Conservation (phyloP, 2,329 filamentous ascomycete species). For the Zymoseptoria ardabiliae region DNA sequence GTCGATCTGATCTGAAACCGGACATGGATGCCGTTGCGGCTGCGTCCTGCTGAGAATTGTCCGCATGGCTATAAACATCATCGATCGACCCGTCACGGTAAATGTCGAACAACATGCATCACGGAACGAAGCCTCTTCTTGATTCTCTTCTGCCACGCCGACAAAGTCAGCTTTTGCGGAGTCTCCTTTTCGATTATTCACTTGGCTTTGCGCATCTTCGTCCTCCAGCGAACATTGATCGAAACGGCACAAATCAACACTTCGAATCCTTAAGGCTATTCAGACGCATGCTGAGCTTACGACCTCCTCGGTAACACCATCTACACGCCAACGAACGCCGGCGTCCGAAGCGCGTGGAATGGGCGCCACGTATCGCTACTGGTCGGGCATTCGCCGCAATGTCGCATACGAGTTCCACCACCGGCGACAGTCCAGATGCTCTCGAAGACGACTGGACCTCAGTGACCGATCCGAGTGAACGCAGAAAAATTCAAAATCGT, state of each 20-base stretch:
- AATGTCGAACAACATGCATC: no score
- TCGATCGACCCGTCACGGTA: not conserved
- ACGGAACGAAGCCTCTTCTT: no score
- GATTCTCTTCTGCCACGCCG: no score
- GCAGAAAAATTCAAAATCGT: slow-evolving; percentile 68
- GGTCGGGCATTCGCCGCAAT: slow-evolving; percentile 5
- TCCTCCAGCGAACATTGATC: no score
- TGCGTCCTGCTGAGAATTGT: not conserved
- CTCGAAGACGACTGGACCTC: slow-evolving; percentile 60
- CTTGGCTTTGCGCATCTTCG: no score
- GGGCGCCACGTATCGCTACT: not conserved
- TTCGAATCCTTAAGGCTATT: not conserved
- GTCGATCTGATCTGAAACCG: not conserved
- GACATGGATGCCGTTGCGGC: not conserved
- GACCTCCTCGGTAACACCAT: not conserved
- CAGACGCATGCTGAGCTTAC: not conserved
- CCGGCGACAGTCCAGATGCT: slow-evolving; percentile 7
- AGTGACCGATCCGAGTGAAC: slow-evolving; percentile 61
- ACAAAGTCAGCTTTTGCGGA: no score
- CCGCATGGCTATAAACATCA: not conserved
- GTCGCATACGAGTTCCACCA: slow-evolving; percentile 16
- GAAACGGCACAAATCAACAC: no score
- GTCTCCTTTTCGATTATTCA: no score
- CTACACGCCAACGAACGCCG: not conserved
- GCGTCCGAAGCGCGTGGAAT: not conserved